Evolutionary conservation across 2,329 filamentous ascomycete species (phyloP), one percentile per base, ranked within the genome.

Genomic region (Diaporthe destruens): DNA sequence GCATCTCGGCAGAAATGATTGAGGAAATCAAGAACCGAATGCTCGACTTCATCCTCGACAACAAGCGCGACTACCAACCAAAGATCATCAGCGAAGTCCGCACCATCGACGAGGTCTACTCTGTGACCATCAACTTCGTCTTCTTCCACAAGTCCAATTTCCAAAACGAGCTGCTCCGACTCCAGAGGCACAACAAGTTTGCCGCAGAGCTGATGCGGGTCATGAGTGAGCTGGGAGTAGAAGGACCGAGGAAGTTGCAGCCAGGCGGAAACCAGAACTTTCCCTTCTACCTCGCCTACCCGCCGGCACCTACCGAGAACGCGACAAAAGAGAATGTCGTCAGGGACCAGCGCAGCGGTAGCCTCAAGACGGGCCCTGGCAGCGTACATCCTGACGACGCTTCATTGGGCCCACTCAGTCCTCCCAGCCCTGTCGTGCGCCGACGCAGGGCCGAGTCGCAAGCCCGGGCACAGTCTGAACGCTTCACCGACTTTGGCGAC

Each of bases 121-220:
- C 92, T 7, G 92, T 97, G 79, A 95, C 91, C 5, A 88, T 98
- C 79, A 98, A 98, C 82, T 91, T 98, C 71, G 92, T 98, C 78
- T 98, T 98, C 86, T 98, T 98, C 86, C 97, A 98, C 88, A 98
- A 98, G 82, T 94, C 93, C 73, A 98, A 96, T 81, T 98, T 93
- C 89, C 96, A 98, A 80, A 98, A 98, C 80, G 96, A 98, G 80
- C 87, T 97, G 56, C 87, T 98, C 32, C 95, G 96, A 84, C 88
- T 98, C 2, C 94, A 93, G 77, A 90, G 96, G 23, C 93, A 96
- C 78, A 98, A 98, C 87, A 96, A 95, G 80, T 98, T 98, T 82
- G 95, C 97, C 76, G 95, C 93, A 75, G 94, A 96, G 74, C 85
- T 98, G 78, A 97, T 98, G 92, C 87, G 93, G 49, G 90, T 94